These are phyloP conservation scores for Glomus cerebriforme DNA, from an alignment of 192 early-diverging fungal genomes.

Conservation along the genomic window DNA sequence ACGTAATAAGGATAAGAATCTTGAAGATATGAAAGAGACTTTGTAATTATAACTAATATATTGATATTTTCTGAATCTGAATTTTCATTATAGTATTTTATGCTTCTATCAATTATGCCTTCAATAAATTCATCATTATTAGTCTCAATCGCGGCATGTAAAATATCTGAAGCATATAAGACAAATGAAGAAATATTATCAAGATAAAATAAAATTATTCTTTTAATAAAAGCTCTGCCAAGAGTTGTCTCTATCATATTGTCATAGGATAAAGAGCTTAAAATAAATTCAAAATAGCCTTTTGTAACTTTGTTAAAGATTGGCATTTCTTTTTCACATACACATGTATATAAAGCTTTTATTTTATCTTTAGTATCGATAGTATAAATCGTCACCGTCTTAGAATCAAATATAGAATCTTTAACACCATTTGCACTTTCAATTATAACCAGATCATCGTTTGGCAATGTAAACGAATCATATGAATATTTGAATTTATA, in stretches of 20 bases:
- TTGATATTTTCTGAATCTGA: background rate
- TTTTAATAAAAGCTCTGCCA: background rate
- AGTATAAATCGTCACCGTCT: background rate
- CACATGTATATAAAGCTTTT: background rate
- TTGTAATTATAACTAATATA: background rate
- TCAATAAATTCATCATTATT: background rate
- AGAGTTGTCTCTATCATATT: background rate
- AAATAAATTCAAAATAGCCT: background rate
- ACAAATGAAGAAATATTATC: background rate
- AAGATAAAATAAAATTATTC: background rate
- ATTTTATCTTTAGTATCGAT: background rate
- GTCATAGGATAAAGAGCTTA: background rate
- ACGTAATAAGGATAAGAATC: background rate
- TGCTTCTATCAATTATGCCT: background rate
- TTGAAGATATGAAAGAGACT: background rate
- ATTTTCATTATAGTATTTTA: background rate
- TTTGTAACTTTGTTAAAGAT: too few relatives aligned
- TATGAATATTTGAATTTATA: background rate
- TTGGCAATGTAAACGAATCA: background rate
- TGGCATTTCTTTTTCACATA: too few relatives aligned
- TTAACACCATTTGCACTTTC: background rate
- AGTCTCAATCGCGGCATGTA: background rate
- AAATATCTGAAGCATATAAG: background rate
- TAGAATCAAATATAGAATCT: background rate
- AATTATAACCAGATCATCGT: background rate